Evolutionary conservation across 768 basidiomycete species (phyloP), one percentile per base, ranked within the genome.

Genomic region (Dictyophora rubrovolvata): DNA sequence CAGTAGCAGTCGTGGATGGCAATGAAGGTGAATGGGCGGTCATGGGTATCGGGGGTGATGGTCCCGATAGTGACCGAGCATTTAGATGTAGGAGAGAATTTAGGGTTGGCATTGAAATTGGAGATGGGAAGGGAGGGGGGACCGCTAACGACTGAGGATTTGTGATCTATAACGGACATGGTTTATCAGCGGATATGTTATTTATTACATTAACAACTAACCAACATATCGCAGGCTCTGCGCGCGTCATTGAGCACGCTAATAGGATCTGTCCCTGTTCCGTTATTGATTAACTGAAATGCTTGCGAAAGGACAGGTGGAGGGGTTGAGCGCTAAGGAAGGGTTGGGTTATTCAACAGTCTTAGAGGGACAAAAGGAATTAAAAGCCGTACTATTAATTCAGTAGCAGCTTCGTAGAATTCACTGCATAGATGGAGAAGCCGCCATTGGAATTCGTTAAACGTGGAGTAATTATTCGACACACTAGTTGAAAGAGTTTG

Each of bases 361-460:
- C 28, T 28, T 28, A n/a, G n/a, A 48, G 46, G 14, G 23, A 52
- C 34, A 9, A 57, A 49, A 60, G 48, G 63, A 53, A 22, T 57
- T 23, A 62, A 34, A 20, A 16, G 21, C 50, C 58, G n/a, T n/a
- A 90, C 88, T 60, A 91, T 78, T 50, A 91, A 79, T 69, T 91
- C 88, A 69, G 89, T 88, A 17, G 88, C 88, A 6, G 88, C 88
- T 23, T 82, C 84, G 71, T 91, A 91, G 68, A 91, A 91, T 68
- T 91, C 89, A 1, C 86, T 83, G 69, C 88, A 91, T 46, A 91
- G 73, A 65, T 88, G 88, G 59, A 90, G 69, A 46, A 89, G 81
- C 56, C 87, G 82, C 88, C 88, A 90, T 68, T 90, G 88, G 66
- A 90, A 90, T 67, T 90, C 87, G 69, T 87, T 57, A 42, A 57